Conservation (phyloP, 1,284 basidiomycete species). For the Rhodotorula mucilaginosa region DNA sequence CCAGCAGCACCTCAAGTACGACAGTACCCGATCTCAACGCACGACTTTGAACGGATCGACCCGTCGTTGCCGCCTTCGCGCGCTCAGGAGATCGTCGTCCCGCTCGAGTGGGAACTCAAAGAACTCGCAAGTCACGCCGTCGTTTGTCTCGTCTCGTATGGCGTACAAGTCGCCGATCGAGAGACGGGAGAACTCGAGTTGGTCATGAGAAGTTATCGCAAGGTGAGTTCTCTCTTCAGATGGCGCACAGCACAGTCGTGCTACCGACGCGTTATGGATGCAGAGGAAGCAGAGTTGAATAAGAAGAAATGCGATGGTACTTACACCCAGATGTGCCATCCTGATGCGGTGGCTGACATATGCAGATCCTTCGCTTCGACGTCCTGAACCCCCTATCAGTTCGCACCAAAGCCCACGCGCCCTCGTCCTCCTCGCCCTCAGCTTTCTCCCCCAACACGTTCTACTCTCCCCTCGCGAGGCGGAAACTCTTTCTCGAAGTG, state of each 20-base stretch:
- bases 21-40: neutral
- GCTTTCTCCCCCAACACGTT: slow-evolving; percentile 26
- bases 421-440: slow-evolving; percentile 10
- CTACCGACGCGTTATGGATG: no score
- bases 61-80: neutral
- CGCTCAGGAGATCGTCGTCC: neutral
- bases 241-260: no score
- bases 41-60: neutral
- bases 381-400: slow-evolving; percentile 44
- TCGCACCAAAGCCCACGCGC: slow-evolving; percentile 46
- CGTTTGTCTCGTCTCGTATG: slow-evolving; percentile 46
- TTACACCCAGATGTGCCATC: neutral
- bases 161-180: slow-evolving; percentile 14
- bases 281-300: no score
- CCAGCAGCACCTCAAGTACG: neutral
- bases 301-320: no score
- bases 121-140: slow-evolving; percentile 46
- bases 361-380: slow-evolving; percentile 42
- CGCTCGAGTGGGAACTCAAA: slow-evolving; percentile 42
- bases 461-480: slow-evolving; percentile 30
- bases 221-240: slow-evolving; percentile 22
- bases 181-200: neutral
- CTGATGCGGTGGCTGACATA: no score
- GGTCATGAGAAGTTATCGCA: slow-evolving; percentile 41
- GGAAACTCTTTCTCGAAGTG: slow-evolving; percentile 46